Base-by-base conservation (phyloP, 2,329 filamentous ascomycete species). In the Setomelanomma holmii region DNA sequence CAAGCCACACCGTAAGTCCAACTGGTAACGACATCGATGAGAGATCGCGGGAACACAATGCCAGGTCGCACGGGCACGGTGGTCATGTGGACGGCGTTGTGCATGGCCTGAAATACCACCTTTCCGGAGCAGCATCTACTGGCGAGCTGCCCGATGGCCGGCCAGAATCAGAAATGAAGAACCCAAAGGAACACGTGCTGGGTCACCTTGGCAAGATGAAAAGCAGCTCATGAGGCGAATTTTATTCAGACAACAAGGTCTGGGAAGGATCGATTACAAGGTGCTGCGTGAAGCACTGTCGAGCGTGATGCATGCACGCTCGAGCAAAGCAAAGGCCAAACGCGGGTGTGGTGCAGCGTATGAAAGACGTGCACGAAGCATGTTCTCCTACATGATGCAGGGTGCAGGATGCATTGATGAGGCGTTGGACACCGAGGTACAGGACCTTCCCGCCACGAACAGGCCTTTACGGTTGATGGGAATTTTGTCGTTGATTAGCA, bases 101-200 rank as follows among this genome's bases (percentile, higher is more conserved):
- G 11, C 58, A 61, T 16, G 64, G 69, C 2, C 53, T 65, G 11
- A 65, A 71, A 36, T 71, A 74, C 47, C 64, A 67, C 23, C 53
- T 64, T 5, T 66, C 64, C 22, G 63, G 61, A 7, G 61, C 63
- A n/a, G 61, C 75, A 10, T 69, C 70, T 0, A 79, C 77, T 1
- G 60, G 67, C n/a, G 72, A 76, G n/a, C 63, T 79, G 4, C 77
- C 78, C 0, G 77, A 68, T 33, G 78, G 78, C 2, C 63, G 64
- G 20, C 74, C 76, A 10, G 75, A 78, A 55, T 63, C 68, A 6
- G 67, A 79, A 40, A 64, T 76, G 61, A 68, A 74, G 43, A 65
- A 67, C 17, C 63, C 66, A 1, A 73, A 71, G 17, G 69, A 72
- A 40, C 73, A 75, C 52, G 49, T 45, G 4, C 40, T 75, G 19